These are phyloP conservation scores for Mycosarcoma mackinlayi DNA, from an alignment of 1,284 basidiomycete genomes.

Conservation along the genomic window DNA sequence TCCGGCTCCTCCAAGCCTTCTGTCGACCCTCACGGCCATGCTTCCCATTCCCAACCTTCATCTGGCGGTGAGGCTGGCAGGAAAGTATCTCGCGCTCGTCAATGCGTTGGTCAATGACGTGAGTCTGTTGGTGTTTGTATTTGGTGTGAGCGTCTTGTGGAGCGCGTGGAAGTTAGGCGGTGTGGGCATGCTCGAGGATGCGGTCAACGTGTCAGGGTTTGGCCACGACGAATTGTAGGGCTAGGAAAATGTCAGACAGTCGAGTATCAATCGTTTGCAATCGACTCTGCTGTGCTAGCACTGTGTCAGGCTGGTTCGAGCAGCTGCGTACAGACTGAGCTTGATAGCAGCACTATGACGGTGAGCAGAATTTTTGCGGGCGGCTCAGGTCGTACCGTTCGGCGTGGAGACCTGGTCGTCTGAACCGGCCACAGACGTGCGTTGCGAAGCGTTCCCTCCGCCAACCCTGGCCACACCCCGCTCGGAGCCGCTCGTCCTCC, in stretches of 20 bases:
- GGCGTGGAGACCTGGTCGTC: too few relatives aligned
- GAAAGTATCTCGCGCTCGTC: slow-evolving; percentile 40
- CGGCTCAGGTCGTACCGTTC: too few relatives aligned
- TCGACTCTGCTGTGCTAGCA: too few relatives aligned
- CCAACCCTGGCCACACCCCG: background rate
- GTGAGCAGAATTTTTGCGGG: too few relatives aligned
- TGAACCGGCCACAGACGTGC: too few relatives aligned
- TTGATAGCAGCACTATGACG: too few relatives aligned
- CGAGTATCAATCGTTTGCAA: background rate
- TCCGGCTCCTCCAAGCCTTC: slow-evolving; percentile 35
- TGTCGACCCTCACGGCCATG: slow-evolving; percentile 27
- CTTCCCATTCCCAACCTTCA: slow-evolving; percentile 43
- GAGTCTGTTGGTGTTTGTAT: slow-evolving; percentile 54
- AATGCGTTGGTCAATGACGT: slow-evolving; percentile 52
- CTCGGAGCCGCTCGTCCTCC: background rate
- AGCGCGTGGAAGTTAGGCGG: slow-evolving; percentile 29
- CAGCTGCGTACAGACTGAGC: too few relatives aligned
- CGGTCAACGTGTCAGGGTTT: background rate
- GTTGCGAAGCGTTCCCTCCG: too few relatives aligned
- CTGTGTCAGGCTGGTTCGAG: background rate
- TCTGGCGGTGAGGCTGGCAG: slow-evolving; percentile 19
- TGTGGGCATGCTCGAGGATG: slow-evolving; percentile 21
- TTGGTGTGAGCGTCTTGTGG: slow-evolving; percentile 51
- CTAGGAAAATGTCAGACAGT: background rate
- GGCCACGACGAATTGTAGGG: slow-evolving; percentile 35